Evolutionary conservation across 768 basidiomycete genomes (phyloP).

Genomic region (Royoungia palumana): DNA sequence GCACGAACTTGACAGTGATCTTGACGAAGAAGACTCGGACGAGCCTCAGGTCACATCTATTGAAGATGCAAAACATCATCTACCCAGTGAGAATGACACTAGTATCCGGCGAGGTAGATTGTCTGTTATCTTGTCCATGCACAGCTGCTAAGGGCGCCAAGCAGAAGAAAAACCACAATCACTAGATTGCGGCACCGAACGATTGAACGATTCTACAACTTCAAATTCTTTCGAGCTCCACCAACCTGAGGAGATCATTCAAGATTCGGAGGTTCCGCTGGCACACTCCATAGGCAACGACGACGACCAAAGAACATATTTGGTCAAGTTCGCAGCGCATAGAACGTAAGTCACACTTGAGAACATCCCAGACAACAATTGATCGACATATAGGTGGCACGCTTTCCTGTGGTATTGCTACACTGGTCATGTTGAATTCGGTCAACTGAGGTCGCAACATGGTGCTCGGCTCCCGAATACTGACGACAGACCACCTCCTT

Average conservation of each 20-base stretch:
- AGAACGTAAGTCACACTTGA: slow-evolving; percentile 7
- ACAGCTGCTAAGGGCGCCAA: neutral
- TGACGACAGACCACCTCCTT: slow-evolving; percentile 13
- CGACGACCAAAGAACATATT: neutral
- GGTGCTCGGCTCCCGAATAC: too few species aligned
- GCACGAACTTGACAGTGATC: slow-evolving; percentile 23
- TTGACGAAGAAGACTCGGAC: slow-evolving; percentile 19
- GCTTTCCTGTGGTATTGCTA: slow-evolving; percentile 19
- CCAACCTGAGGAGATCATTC: neutral
- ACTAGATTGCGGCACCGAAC: neutral
- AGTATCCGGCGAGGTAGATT: slow-evolving; percentile 1
- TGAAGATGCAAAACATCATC: neutral
- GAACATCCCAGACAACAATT: too few species aligned
- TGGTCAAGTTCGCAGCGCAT: slow-evolving; percentile 10
- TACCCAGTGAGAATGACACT: neutral
- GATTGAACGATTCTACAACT: slow-evolving; percentile 4
- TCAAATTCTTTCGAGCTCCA: slow-evolving; percentile 8
- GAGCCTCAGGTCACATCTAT: neutral
- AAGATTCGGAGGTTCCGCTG: too few species aligned
- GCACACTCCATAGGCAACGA: too few species aligned
- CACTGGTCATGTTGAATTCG: slow-evolving; percentile 14
- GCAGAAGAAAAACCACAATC: slow-evolving; percentile 3
- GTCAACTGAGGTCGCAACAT: slow-evolving; percentile 11
- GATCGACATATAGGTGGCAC: slow-evolving; percentile 7
- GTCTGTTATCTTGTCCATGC: neutral